Percentiles rank a stretch among this genome's conserved stretches.
Conservation (phyloP, 164 flowering plant species). For the Echeveria elegans region DNA sequence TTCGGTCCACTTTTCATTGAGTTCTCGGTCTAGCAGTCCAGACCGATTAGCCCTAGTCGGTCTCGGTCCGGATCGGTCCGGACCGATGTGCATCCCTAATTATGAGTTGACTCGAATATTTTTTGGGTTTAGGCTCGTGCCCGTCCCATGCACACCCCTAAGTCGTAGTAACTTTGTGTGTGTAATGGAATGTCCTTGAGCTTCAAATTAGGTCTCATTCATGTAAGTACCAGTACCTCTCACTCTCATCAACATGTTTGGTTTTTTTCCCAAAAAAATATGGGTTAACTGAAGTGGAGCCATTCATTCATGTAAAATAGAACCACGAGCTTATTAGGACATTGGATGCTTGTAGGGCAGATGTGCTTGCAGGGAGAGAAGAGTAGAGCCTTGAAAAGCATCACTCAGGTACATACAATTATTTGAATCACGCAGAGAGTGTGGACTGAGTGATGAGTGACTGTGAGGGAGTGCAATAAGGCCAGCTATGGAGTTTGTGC, state of each 20-base stretch:
- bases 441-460: background rate
- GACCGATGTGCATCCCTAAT: too few relatives aligned
- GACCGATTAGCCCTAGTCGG: too few relatives aligned
- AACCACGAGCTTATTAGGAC: constrained; percentile 4
- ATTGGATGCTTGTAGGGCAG: constrained; percentile 5
- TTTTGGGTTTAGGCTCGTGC: too few relatives aligned
- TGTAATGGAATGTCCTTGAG: background rate
- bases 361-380: constrained; percentile 8
- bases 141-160: too few relatives aligned
- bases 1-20: too few relatives aligned
- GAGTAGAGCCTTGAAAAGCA: constrained; percentile 5
- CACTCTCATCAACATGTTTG: background rate
- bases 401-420: background rate
- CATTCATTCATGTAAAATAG: background rate
- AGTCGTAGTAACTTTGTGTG: background rate
- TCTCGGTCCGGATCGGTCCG: too few relatives aligned
- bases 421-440: constrained; percentile 4
- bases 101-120: too few relatives aligned
- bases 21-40: too few relatives aligned
- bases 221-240: background rate
- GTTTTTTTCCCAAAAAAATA: constrained; percentile 1
- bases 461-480: background rate
- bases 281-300: background rate
- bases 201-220: background rate
- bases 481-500: background rate